Base-by-base conservation (phyloP, 2,329 filamentous ascomycete genomes). In the Coleophoma crateriformis region DNA sequence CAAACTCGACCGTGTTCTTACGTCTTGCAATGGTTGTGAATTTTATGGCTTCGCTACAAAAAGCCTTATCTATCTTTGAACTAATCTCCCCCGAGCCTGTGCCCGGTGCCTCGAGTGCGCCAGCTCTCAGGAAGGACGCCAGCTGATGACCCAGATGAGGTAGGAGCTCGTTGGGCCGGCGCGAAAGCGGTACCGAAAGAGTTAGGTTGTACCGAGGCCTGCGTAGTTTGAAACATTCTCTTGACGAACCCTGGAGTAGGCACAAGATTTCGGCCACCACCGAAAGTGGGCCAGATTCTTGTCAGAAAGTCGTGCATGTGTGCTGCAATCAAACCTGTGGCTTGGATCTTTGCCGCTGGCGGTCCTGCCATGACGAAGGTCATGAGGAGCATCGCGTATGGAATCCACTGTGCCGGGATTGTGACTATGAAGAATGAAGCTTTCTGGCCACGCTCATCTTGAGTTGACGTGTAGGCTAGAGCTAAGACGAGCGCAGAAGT, bases 271-370 rank as follows among this genome's bases (percentile, higher is more conserved):
- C 74, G 76, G 0, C 94, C 94, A 49, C 88, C 88, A 33, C 90
- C 92, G 64, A 94, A 94, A 49, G 88, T 82, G 5, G 94, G 94
- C 76, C 90, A 97, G 39, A 96, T 77, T 45, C 88, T 81, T 2
- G 88, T 90, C 45, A 96, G 68, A 64, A 97, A 99, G 65, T 97
- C 88, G 68, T 90, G 95, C 17, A 94, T 63, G 66, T 99, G 94
- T 4, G 91, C 91, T 12, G 91, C 88, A 40, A 95, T 56, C 11
- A 99, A 75, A n/a, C 94, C 94, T 33, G 81, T 88, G 4, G 82
- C 67, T 62, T 95, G 84, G 4, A 84, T 61, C 49, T 87, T 64
- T 11, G 87, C 77, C 15, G 69, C 70, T 3, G 67, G 58, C 34
- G 76, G 75, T 11, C 85, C 84, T 5, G 70, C 75, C 64, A 87